Evolutionary conservation across 2,329 filamentous ascomycete species (phyloP).

Genomic region (Fusarium sp.): DNA sequence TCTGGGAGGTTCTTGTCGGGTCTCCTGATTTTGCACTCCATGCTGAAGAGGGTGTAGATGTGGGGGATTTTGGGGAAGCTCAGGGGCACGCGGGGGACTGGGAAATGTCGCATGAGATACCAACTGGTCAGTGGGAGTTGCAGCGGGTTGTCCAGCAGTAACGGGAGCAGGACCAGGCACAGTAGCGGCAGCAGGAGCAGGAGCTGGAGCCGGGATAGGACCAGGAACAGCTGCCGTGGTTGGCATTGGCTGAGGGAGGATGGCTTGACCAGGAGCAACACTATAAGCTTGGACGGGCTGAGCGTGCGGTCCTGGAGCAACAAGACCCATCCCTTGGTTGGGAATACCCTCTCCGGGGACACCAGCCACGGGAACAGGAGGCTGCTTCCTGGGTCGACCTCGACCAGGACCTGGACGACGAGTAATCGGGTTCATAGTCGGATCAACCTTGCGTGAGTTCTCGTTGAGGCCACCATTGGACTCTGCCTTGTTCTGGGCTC

Average conservation of each 20-base stretch:
- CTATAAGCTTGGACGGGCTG: background rate
- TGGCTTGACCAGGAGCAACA: constrained; percentile 4
- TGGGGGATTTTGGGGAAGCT: constrained; percentile 30
- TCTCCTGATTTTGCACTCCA: constrained; percentile 21
- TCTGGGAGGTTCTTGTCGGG: constrained; percentile 21
- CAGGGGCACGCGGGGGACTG: constrained; percentile 31
- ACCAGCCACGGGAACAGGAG: constrained; percentile 35
- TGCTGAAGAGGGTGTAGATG: constrained; percentile 39
- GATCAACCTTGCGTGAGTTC: constrained; percentile 58
- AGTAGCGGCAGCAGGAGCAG: background rate
- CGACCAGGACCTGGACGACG: constrained; percentile 69
- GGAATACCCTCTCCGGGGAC: constrained; percentile 15
- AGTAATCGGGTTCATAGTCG: constrained; percentile 69
- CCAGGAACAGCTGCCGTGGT: background rate
- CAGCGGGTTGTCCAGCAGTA: background rate
- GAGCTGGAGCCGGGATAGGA: background rate
- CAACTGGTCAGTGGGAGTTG: background rate
- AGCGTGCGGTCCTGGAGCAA: constrained; percentile 9
- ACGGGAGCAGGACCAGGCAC: background rate
- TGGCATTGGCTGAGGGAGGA: constrained; percentile 10
- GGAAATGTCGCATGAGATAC: constrained; percentile 29
- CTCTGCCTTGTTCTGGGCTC: constrained; percentile 66
- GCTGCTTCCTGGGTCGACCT: constrained; percentile 63
- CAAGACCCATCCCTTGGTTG: constrained; percentile 18
- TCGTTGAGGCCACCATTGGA: constrained; percentile 50